Base-by-base conservation (phyloP, 2,329 filamentous ascomycete species). In the Ramularia endophylla region DNA sequence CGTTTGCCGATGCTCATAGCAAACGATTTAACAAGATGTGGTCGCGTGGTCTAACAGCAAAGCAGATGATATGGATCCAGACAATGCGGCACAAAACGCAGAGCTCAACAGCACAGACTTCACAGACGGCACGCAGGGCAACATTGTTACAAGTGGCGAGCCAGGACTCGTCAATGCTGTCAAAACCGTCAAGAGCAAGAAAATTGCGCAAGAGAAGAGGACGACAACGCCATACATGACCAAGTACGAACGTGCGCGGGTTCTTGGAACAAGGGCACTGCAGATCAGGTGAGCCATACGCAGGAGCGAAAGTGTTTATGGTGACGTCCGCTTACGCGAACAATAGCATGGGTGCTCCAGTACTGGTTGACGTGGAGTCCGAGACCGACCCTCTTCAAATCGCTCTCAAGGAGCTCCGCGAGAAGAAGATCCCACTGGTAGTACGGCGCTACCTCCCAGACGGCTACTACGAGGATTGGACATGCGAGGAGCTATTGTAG, bases 381-480 rank as follows among this genome's bases (percentile, higher is more conserved):
- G 90, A 97, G 74, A 97, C 92, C 38, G 92, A 98, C 70, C 92
- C 92, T 32, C 73, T 98, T 41, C 88, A 95, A 68, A 97, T 98
- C 62, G 92, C 92, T 17, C 85, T 95, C 66, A 97, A 97, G 71
- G 92, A 98, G 70, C 73, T 98, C 64, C 81, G 87, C 51, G 89
- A 97, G 72, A 97, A 97, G 78, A 98, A 98, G 77, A 95, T 98
- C 41, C 92, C 92, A 17, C 69, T 98, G 47, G 92, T 98, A 43
- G 86, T 98, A 51, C 80, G 92, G 64, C 80, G 92, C 61, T 98
- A 97, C 70, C 77, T 98, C 63, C 92, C 92, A 16, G 92, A 98
- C 70, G 92, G 92, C 72, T 95, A 80, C 87, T 97, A 97, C 67
- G 92, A 98, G 75, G 92, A 98, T 66, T 98, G 92, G 92, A 94